Base-by-base conservation (phyloP, 2,329 filamentous ascomycete species). In the Colletotrichum cuscutae region DNA sequence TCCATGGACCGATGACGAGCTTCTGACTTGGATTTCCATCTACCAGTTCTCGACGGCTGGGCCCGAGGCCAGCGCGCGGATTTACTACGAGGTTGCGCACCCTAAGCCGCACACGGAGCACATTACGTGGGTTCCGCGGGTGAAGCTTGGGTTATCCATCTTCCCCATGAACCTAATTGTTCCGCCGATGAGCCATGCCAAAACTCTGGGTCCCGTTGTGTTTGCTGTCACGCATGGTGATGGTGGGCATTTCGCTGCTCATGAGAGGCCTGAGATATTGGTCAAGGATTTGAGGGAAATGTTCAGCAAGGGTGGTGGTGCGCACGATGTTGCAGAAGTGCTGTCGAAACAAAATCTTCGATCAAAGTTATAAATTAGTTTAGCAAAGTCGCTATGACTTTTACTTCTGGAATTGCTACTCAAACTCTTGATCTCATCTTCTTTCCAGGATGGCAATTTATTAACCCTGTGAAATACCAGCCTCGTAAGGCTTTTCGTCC, bases 1-100 rank as follows among this genome's bases (percentile, higher is more conserved):
- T 77, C 83, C 88, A 0, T 95, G 93, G 93, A 92, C 89, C 0
- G 91, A 94, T 73, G 92, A 95, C 67, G 93, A 95, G 82, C 87
- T 95, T 9, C 82, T 94, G 30, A 94, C 91, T 0, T 96, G 93
- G 94, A 82, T 95, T 1, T 89, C 86, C 62, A 88, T 95, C 52
- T 95, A 95, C 79, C 90, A 88, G 78, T 95, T 95, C 60, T 91
- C 89, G 9, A 87, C 83, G 0, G 91, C 92, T 1, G 93, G 94
- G 0, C 91, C 93, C 0, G 91, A 90, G 1, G 92, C 93, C 0
- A 90, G 88, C 72, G 78, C 89, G 9, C 82, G 91, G 8, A 94
- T 95, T 61, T 96, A 96, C 81, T 95, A 95, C 77, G 93, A 95
- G 80, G 83, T 84, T 0, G 81, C 77, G 6, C 90, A 91, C 70